Evolutionary conservation across 352 stramenopile genomes (phyloP), one percentile per base, ranked within the genome.

Genomic region (Plasmopara muralis): DNA sequence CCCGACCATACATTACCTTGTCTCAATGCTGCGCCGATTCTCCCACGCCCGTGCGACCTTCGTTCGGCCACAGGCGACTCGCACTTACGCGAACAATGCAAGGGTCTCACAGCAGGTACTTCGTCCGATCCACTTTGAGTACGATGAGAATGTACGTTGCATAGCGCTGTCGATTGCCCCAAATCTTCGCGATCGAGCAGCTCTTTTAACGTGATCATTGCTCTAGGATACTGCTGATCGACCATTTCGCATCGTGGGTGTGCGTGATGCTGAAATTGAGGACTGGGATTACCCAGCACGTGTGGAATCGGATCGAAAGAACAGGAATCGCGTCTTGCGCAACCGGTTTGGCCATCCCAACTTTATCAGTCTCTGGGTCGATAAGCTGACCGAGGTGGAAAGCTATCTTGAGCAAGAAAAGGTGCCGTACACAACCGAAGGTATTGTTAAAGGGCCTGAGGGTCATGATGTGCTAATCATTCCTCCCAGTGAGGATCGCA

Each of bases 291-390:
- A 87, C 62, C 79, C 77, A 28, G 77, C 70, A 55, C 82, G 82
- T 34, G 47, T 80, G 34, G 82, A 93, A 45, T 47, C 64, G 38
- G 79, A 87, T 51, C 46, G 81, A 41, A 86, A 85, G 58, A 74
- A 70, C 47, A 82, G 81, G 56, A 62, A 67, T 15, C 68, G 76
- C 42, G 57, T 67, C 47, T 29, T 88, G 42, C 79, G 82, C 65
- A 93, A 93, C 66, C 75, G 74, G 34, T 93, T 88, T 64, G 52
- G 70, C 38, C 59, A 84, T 57, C 72, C 79, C 12, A 93, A 93
- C 74, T 93, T 90, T 59, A 85, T 93, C 55, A 89, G 77, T 37
- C 62, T 93, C 14, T 93, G 77, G 70, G 74, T 93, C 43, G 82
- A 93, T 62, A 77, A 86, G 58, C 64, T 93, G 28, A 45, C 53